These are phyloP conservation scores for Thalassia testudinum DNA, from an alignment of 116 monocot species.

Conservation along the genomic window DNA sequence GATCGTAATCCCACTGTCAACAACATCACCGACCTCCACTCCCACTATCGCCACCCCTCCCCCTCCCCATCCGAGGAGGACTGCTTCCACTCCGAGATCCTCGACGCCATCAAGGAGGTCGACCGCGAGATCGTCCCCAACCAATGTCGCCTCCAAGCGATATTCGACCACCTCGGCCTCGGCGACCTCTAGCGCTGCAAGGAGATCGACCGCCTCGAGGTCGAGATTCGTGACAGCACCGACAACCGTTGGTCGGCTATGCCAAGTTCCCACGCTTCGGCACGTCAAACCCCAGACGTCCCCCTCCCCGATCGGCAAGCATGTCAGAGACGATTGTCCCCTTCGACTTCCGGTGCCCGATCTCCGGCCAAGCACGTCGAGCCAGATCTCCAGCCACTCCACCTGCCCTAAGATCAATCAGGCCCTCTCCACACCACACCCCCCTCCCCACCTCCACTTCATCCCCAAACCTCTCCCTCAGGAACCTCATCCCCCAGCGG, in stretches of 20 bases:
- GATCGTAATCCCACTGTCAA: no score
- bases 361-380: conserved; percentile 72
- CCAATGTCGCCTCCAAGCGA: conserved; percentile 12
- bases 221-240: conserved; percentile 42
- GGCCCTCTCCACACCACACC: no score
- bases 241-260: conserved; percentile 36
- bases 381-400: conserved; percentile 83
- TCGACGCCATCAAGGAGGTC: conserved; percentile 30
- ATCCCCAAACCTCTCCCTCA: conserved; percentile 68
- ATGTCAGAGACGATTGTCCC: conserved; percentile 21
- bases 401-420: conserved; percentile 87
- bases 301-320: not conserved
- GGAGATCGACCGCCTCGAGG: conserved; percentile 50
- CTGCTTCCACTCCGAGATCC: conserved; percentile 23
- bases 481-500: conserved; percentile 50
- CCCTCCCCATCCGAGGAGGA: conserved; percentile 14
- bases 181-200: conserved; percentile 22
- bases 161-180: conserved; percentile 43
- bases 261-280: conserved; percentile 69
- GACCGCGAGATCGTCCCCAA: conserved; percentile 40
- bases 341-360: conserved; percentile 77
- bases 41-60: conserved; percentile 32
- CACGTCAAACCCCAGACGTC: conserved; percentile 33
- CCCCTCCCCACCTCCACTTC: conserved; percentile 21
- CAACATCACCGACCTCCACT: no score